phyloP scores from a whole-genome alignment of 2,329 filamentous ascomycete genomes.

The Fusarium caatingaense region DNA sequence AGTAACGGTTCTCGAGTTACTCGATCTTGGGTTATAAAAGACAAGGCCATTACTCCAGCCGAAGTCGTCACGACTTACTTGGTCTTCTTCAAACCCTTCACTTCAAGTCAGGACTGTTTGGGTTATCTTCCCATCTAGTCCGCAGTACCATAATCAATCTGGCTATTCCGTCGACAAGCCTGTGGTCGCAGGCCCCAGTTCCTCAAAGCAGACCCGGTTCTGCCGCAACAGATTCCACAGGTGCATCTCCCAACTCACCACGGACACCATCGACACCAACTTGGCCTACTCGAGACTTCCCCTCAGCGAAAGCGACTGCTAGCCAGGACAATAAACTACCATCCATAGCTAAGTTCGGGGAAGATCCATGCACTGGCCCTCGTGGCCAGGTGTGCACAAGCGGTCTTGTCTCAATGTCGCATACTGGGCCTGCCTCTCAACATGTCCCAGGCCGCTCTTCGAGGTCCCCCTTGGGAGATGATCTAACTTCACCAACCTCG shows the following conservation, averaged over 20 bases:
- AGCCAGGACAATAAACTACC: conserved; percentile 39
- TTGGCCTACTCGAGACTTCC: conserved; percentile 44
- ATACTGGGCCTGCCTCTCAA: conserved; percentile 67
- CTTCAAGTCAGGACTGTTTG: conserved; percentile 50
- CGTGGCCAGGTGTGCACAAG: conserved; percentile 63
- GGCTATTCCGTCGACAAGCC: conserved; percentile 50
- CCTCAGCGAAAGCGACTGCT: conserved; percentile 34
- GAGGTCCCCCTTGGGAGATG: conserved; percentile 56
- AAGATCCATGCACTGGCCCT: conserved; percentile 69
- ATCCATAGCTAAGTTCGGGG: conserved; percentile 36
- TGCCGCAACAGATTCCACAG: conserved; percentile 49
- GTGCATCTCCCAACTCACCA: conserved; percentile 51
- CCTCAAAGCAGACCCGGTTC: conserved; percentile 49
- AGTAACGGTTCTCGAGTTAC: conserved; percentile 12
- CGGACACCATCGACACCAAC: conserved; percentile 51
- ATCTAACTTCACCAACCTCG: conserved; percentile 44
- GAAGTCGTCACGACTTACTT: conserved; percentile 7
- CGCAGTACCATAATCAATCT: conserved; percentile 47
- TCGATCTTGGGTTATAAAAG: conserved; percentile 13
- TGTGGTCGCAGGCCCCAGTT: conserved; percentile 52
- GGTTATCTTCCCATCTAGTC: conserved; percentile 51
- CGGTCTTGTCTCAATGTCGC: conserved; percentile 73
- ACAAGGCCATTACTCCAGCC: not conserved
- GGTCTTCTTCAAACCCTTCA: conserved; percentile 20
- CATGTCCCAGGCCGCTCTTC: conserved; percentile 64